Base-by-base conservation (phyloP, 805 yeast genomes). In the Candida fluviatilis region DNA sequence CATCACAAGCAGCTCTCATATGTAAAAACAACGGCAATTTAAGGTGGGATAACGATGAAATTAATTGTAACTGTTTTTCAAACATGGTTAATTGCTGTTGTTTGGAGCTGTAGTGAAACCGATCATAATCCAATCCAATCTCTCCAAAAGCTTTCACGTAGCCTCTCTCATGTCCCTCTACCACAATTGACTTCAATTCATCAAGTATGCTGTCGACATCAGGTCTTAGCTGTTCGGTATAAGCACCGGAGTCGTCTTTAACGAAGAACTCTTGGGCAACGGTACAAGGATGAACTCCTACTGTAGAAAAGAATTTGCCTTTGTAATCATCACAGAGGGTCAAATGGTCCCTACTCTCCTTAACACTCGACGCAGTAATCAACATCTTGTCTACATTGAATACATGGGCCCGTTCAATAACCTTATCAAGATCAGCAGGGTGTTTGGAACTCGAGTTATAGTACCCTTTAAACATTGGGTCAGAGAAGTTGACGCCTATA, bases 211-310 rank as follows among this genome's bases (percentile, higher is more conserved):
- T 50, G 3, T 60, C 69, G 2, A 60, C 58, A 31, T 59, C 57
- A 11, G 52, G 53, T 11, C 46, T 29, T 24, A 56, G 50, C 15
- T 52, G 48, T 71, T 90, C 53, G 57, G 56, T 50, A 23, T 47
- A 54, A 5, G 34, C 37, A n/a, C 40, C 34, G 7, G 46, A 45
- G 6, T 41, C 45, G 6, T 45, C 39, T 18, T 58, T 41, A 3
- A 46, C 50, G 38, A 62, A 68, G 46, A 67, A 69, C 38, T 68
- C 73, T 30, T 48, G 47, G 10, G 71, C 68, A 0, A 89, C 95
- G 13, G 83, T 69, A 60, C 99, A 91, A 0, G 99, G 99, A 64
- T 93, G 99, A 2, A 91, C 95, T 10, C 99, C 99, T 2, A 81
- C 90, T 0, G 99, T 93, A 17, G 84, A 77, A 43, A 64, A 74